phyloP scores from a whole-genome alignment of 345 rosid genomes.

The Erucastrum elatum region DNA sequence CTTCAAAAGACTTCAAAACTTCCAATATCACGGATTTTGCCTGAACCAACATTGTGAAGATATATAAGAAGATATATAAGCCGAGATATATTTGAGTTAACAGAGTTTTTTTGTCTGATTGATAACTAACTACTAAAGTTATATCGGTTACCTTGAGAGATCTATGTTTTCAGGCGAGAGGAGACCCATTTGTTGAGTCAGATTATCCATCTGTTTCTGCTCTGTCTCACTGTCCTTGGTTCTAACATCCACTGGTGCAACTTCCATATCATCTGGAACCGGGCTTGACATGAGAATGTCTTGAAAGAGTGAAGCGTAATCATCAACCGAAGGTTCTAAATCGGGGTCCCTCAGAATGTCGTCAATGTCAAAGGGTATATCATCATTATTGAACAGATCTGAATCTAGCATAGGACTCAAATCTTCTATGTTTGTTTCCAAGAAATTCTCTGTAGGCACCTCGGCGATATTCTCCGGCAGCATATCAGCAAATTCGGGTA shows the following conservation, averaged over 20 bases:
- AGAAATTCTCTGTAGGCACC: conserved; percentile 46
- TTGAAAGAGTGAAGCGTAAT: conserved; percentile 57
- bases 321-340: conserved; percentile 51
- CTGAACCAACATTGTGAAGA: conserved; percentile 12
- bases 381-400: conserved; percentile 45
- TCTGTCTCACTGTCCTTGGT: conserved; percentile 39
- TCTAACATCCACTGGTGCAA: conserved; percentile 47
- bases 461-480: conserved; percentile 50
- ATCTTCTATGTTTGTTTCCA: conserved; percentile 42
- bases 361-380: conserved; percentile 55
- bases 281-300: conserved; percentile 58
- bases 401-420: conserved; percentile 54
- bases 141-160: conserved; percentile 29
- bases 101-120: background rate
- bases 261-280: conserved; percentile 57
- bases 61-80: background rate
- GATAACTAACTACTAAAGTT: background rate
- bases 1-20: conserved; percentile 4
- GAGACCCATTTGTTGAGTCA: conserved; percentile 85
- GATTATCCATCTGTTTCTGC: conserved; percentile 59
- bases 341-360: conserved; percentile 60
- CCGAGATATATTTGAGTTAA: background rate
- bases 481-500: conserved; percentile 54
- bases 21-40: conserved; percentile 33
- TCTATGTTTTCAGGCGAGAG: conserved; percentile 58